A percentile compares a stretch with the other conserved stretches of the same genome.
phyloP scores from a whole-genome alignment of 2,329 filamentous ascomycete species.

The Sporothrix humicola region DNA sequence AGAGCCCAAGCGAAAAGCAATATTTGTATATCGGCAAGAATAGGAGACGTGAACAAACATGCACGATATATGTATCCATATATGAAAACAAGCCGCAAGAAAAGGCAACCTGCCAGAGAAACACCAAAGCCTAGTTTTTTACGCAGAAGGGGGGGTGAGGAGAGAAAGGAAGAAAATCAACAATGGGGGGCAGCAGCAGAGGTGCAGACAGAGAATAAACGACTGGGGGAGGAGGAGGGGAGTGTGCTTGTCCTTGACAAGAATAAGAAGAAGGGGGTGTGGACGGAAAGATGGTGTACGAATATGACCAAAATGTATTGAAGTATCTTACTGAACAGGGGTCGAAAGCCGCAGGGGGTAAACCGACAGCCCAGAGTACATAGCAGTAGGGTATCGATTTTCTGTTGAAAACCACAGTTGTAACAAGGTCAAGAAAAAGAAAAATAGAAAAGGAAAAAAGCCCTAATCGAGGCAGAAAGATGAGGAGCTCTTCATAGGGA shows the following conservation, averaged over 20 bases:
- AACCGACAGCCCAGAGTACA: neutral
- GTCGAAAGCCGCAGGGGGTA: conserved; percentile 11
- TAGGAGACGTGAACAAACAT: conserved; percentile 9
- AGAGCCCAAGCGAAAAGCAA: conserved; percentile 17
- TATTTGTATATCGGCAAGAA: conserved; percentile 1
- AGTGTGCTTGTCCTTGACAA: neutral
- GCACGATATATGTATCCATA: conserved; percentile 31
- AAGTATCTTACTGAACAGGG: conserved; percentile 27
- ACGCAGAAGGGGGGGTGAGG: conserved; percentile 10
- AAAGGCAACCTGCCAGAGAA: neutral
- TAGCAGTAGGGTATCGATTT: neutral
- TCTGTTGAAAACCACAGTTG: neutral
- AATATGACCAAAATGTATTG: conserved; percentile 18
- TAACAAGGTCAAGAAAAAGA: neutral
- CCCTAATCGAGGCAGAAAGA: neutral
- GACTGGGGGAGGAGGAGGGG: conserved; percentile 18
- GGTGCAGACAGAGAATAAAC: conserved; percentile 6
- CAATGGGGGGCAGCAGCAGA: neutral
- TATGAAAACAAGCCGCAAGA: conserved; percentile 23
- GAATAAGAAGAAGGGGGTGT: conserved; percentile 20
- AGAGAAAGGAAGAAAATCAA: neutral
- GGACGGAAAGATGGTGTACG: conserved; percentile 12
- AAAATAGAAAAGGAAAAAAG: too few relatives aligned
- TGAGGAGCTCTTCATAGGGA: conserved; percentile 1
- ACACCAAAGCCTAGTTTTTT: neutral